These are phyloP conservation scores for Plasmodium gaboni DNA, from an alignment of 169 alveolate species.

Conservation along the genomic window DNA sequence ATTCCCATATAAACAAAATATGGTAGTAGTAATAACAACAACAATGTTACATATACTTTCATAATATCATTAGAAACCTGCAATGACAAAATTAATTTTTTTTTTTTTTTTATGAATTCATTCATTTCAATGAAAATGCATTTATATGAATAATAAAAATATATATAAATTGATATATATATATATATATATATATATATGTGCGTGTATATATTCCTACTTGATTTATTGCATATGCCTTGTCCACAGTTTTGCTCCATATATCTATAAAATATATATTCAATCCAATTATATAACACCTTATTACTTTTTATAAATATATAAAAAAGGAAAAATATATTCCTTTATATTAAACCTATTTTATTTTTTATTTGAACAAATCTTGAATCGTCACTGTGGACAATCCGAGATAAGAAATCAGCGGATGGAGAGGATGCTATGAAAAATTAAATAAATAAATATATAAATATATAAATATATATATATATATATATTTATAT, in stretches of 20 bases:
- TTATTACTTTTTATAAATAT: constrained; percentile 7
- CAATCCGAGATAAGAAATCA: constrained; percentile 44
- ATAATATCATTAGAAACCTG: constrained; percentile 58
- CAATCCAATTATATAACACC: not conserved
- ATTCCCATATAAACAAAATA: constrained; percentile 53
- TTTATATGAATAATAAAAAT: not conserved
- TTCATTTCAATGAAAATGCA: not conserved
- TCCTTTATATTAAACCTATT: constrained; percentile 27
- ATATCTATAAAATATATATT: constrained; percentile 20
- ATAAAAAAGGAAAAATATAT: not conserved
- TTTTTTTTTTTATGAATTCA: not conserved
- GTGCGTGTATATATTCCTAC: not conserved
- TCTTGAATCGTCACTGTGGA: constrained; percentile 65
- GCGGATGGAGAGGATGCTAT: constrained; percentile 76
- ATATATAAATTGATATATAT: too few relatives aligned
- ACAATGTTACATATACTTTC: constrained; percentile 37
- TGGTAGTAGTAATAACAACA: constrained; percentile 38
- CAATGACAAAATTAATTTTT: not conserved
- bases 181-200: too few relatives aligned
- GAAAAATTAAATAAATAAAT: constrained; percentile 7
- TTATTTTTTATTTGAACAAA: constrained; percentile 26
- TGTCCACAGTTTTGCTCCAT: constrained; percentile 65
- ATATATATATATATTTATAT: not conserved
- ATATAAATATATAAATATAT: not conserved
- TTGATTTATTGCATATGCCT: constrained; percentile 70